Evolutionary conservation across 1,139 yeast species (phyloP), one percentile per base, ranked within the genome.

Genomic region (Hansenula lynferdii): DNA sequence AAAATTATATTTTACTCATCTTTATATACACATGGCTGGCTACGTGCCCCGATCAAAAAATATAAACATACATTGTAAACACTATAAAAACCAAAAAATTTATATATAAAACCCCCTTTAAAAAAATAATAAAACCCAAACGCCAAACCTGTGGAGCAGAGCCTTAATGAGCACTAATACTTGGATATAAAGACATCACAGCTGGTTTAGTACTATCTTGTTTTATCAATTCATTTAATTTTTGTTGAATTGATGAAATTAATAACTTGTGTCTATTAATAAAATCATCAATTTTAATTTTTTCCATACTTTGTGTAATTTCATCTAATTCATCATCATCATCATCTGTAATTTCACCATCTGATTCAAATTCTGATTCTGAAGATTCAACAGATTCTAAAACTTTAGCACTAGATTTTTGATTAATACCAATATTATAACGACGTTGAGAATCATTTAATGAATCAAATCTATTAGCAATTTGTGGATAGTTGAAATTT

Each of bases 401-500:
- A n/a, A n/a, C n/a, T n/a, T n/a, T n/a, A n/a, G n/a, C n/a, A n/a
- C n/a, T n/a, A 4, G 58, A 30, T 48, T 53, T 60, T 41, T 62
- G 67, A 34, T 50, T 52, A 28, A 60, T 53, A 22, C 66, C 59
- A 38, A 61, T 47, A 40, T 60, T 57, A 40, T 53, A 53, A 28
- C 60, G 56, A 48, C 58, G 61, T 32, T 48, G 47, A 23, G 41
- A 40, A 35, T 59, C 58, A 31, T 40, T 39, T 10, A 27, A 27
- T n/a, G 45, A 45, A 23, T 49, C 51, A 29, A 56, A 42, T 42
- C 62, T 51, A 20, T 52, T 50, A 12, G 52, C 53, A 20, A 60
- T 50, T 43, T 58, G 64, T 31, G 66, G 61, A 39, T 51, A 56
- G 12, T 48, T 41, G 21, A 51, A 45, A 22, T 15, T 22, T n/a